phyloP scores from a whole-genome alignment of 2,329 filamentous ascomycete genomes.

The Trichoderma sp. region DNA sequence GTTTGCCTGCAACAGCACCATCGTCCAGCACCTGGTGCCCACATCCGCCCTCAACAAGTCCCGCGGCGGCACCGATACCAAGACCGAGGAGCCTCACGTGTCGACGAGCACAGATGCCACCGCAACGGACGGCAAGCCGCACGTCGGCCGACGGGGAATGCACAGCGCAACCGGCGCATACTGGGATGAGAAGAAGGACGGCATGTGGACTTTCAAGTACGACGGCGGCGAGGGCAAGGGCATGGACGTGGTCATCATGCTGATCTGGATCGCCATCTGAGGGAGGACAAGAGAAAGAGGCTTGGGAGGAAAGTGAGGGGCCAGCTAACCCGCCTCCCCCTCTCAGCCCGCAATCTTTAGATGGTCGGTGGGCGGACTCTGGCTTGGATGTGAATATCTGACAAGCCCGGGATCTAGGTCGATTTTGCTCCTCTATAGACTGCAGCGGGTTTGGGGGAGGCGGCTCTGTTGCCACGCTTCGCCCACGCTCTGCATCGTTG shows the following conservation, averaged over 20 bases:
- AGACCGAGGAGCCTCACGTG: conserved; percentile 50
- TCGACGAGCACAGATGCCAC: conserved; percentile 53
- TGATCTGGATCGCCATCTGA: conserved; percentile 75
- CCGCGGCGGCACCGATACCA: conserved; percentile 47
- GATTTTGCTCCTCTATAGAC: neutral
- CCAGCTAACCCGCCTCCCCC: too few species aligned
- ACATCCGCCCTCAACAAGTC: conserved; percentile 62
- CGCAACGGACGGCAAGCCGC: conserved; percentile 62
- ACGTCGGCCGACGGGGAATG: conserved; percentile 84
- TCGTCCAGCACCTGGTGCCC: conserved; percentile 86
- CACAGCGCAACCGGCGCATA: conserved; percentile 81
- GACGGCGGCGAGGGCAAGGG: conserved; percentile 65
- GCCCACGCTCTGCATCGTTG: neutral
- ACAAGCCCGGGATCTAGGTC: neutral
- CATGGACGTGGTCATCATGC: conserved; percentile 66
- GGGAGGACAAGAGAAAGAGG: neutral
- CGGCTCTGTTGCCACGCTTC: neutral
- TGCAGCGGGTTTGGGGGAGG: conserved; percentile 14
- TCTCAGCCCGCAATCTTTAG: neutral
- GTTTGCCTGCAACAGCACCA: conserved; percentile 96
- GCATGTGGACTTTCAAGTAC: conserved; percentile 87
- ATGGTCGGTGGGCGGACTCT: neutral
- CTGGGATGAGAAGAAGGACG: conserved; percentile 88
- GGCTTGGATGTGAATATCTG: neutral
- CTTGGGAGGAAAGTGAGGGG: neutral